phyloP scores from a whole-genome alignment of 768 basidiomycete genomes.

The Tulasnella sp. region DNA sequence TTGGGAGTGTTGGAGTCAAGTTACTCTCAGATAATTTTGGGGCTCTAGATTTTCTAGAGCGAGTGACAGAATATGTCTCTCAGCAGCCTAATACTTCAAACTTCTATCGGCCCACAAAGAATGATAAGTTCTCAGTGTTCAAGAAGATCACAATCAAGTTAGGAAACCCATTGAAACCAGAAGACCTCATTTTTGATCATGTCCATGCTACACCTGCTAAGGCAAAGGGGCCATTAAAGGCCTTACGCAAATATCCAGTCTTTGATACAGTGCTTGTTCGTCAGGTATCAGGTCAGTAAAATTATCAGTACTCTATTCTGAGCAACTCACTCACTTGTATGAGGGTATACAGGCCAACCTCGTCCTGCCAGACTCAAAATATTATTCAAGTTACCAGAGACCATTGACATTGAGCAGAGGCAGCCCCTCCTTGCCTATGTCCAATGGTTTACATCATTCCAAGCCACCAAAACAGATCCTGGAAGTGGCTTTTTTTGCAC shows the following conservation, averaged over 20 bases:
- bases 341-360: background rate
- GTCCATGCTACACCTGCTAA: constrained; percentile 2
- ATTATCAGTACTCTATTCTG: background rate
- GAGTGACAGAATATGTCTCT: constrained; percentile 4
- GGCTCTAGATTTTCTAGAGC: background rate
- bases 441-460: constrained; percentile 8
- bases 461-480: background rate
- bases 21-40: background rate
- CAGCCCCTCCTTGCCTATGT: constrained; percentile 11
- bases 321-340: background rate
- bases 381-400: constrained; percentile 15
- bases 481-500: background rate
- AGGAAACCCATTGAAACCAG: background rate
- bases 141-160: background rate
- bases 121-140: constrained; percentile 20
- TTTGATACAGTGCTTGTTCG: constrained; percentile 31
- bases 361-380: background rate
- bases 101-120: constrained; percentile 11
- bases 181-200: background rate
- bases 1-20: background rate
- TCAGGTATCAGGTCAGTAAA: background rate
- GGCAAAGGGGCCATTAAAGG: background rate
- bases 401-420: background rate
- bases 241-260: background rate
- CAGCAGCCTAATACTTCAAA: background rate